Conservation (phyloP, 192 early-diverging fungal species). For the Dimargaris verticillata region DNA sequence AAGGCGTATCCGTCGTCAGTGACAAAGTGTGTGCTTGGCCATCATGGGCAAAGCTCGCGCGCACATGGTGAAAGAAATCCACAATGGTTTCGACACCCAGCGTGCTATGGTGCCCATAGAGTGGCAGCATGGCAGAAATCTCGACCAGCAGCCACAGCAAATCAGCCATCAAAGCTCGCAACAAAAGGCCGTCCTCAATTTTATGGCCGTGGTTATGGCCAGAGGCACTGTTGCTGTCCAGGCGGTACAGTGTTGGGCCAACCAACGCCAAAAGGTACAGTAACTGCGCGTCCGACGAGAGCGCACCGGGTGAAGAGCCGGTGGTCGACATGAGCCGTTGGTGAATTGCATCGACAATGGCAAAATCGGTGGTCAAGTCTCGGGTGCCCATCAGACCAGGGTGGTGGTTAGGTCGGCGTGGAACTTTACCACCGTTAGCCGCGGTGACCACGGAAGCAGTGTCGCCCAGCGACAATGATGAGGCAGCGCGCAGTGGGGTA, state of each 20-base stretch:
- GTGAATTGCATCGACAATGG: background rate
- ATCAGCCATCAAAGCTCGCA: constrained; percentile 22
- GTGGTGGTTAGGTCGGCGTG: background rate
- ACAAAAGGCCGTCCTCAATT: constrained; percentile 16
- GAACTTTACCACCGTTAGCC: background rate
- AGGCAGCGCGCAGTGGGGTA: background rate
- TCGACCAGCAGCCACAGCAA: constrained; percentile 23
- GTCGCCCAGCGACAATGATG: no score
- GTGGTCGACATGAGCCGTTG: constrained; percentile 15
- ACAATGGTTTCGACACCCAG: constrained; percentile 28
- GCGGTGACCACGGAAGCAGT: background rate
- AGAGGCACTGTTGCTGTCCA: constrained; percentile 20
- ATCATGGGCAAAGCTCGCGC: constrained; percentile 27
- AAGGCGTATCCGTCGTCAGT: no score
- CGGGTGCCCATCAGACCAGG: background rate
- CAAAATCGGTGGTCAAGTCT: background rate
- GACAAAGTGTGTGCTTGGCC: background rate
- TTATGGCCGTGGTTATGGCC: no score
- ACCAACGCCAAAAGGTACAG: constrained; percentile 52
- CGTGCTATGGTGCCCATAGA: constrained; percentile 14
- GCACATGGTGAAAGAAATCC: constrained; percentile 32
- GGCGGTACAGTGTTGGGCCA: constrained; percentile 53
- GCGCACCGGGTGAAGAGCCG: constrained; percentile 15
- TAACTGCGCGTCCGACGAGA: constrained; percentile 45
- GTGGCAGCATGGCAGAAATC: constrained; percentile 17